Evolutionary conservation across 805 yeast species (phyloP), one percentile per base, ranked within the genome.

Genomic region (Ogataea methylovora): DNA sequence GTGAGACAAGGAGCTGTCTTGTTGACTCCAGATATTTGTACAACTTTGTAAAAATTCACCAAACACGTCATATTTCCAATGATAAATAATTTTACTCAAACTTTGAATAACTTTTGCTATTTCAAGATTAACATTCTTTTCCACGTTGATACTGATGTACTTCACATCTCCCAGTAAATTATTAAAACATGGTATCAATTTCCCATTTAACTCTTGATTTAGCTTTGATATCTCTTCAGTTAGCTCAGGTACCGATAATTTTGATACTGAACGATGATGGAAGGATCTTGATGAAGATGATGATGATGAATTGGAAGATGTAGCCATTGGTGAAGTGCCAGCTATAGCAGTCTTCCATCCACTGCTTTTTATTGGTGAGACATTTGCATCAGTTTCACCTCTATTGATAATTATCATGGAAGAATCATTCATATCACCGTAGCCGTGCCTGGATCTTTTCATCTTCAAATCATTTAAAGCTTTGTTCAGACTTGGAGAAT

Each of bases 141-240:
- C 63, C n/a, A 73, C 59, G 32, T 65, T 63, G 9, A 60, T 42
- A 15, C 74, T 68, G 20, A 73, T 56, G 35, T 51, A 59, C 18
- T 51, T 46, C 49, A 71, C 63, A 48, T 73, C 79, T 10, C 46
- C 49, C 37, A 62, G 54, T 24, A 68, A 51, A 13, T 67, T 52
- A 12, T 58, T 60, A 18, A 69, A 67, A 33, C 75, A 62, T 34
- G 73, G 76, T 29, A 67, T 63, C 27, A 72, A 56, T 42, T 71
- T 71, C 27, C 74, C 46, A 31, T 47, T 43, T 27, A 53, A 35
- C 33, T 56, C 55, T 5, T 37, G 36, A 11, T 48, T 37, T 20
- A 48, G 33, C 27, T 35, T 40, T 13, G 42, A 30, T 17, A 50
- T 43, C 39, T 53, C 52, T 20, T 39, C 24, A 18, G 42, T 33